Base-by-base conservation (phyloP, 768 basidiomycete genomes). In the Phanerodontia chrysosporium region DNA sequence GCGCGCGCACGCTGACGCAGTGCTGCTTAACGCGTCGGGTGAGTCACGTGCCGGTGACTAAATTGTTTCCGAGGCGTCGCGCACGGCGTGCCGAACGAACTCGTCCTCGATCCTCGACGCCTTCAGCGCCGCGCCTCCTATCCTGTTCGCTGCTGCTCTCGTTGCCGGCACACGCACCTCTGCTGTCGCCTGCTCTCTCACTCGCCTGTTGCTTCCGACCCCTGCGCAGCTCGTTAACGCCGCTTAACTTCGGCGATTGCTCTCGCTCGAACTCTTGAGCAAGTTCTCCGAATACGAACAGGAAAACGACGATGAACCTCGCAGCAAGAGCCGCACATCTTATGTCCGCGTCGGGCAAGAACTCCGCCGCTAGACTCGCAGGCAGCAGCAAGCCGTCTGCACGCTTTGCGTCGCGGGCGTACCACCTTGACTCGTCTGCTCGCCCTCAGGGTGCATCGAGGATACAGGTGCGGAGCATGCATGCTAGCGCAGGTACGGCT, bases 401-500 rank as follows among this genome's bases (percentile, higher is more conserved):
- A 42, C 8, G 16, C 39, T 42, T 42, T 10, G 18, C 8, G 8
- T 52, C 27, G 12, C 28, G 35, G 28, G 32, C 27, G 30, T 52
- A 30, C 29, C 28, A 36, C 28, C 8, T 21, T n/a, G 21, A 36
- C 5, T 21, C 51, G 21, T n/a, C 21, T 18, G 16, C 51, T 7
- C 7, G 28, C 29, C 10, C 51, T 5, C 22, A 22, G 12, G 16
- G 29, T 10, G 22, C 16, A 16, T 9, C n/a, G 29, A 14, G 55
- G 14, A 16, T 24, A 9, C 45, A 32, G 51, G 7, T 27, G 28
- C 49, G 44, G 44, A 16, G 18, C 39, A 24, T 59, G 45, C 58
- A 59, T 36, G 42, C 44, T 16, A 59, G 58, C 24, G 24, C 58
- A 45, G 51, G 58, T 59, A 36, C 25, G 58, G 24, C 32, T 7